A percentile compares a stretch with the other conserved stretches of the same genome.
Evolutionary conservation across 192 early-diverging fungal species (phyloP).

Genomic region (Cetraspora pellucida): DNA sequence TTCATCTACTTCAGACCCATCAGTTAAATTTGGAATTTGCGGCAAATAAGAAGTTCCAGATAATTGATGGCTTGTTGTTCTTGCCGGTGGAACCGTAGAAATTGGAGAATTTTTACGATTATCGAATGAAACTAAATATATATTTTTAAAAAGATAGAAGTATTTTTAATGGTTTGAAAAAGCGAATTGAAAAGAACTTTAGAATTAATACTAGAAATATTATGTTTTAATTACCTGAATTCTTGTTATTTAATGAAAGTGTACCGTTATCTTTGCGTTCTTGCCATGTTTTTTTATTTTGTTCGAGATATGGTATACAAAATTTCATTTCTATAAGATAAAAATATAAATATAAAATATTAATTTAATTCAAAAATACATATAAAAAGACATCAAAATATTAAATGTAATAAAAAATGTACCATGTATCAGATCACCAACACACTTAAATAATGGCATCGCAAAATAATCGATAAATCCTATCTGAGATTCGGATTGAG

Average conservation of each 20-base stretch:
- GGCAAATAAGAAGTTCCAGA: not conserved
- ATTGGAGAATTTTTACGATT: constrained; percentile 26
- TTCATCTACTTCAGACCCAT: not conserved
- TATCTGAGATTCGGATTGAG: constrained; percentile 52
- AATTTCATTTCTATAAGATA: constrained; percentile 42
- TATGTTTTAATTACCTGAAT: not conserved
- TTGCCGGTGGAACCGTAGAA: not conserved
- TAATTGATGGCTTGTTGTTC: not conserved
- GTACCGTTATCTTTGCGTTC: constrained; percentile 30
- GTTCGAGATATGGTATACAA: constrained; percentile 39
- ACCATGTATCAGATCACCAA: constrained; percentile 52
- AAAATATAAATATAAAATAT: not conserved
- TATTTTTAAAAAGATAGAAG: not conserved
- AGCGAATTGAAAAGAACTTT: too few species aligned
- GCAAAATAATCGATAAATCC: constrained; percentile 58
- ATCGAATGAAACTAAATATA: constrained; percentile 7
- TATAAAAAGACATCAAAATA: not conserved
- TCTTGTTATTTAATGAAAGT: too few species aligned
- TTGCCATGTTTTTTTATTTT: constrained; percentile 44
- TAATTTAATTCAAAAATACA: too few species aligned
- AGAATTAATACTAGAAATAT: constrained; percentile 5
- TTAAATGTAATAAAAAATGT: constrained; percentile 16
- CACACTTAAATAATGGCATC: constrained; percentile 52
- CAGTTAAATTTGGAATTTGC: not conserved
- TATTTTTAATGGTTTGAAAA: too few species aligned